Percentiles rank a stretch among this genome's conserved stretches.
Evolutionary conservation across 2,329 filamentous ascomycete genomes (phyloP).

Genomic region (Helotiales sp.): DNA sequence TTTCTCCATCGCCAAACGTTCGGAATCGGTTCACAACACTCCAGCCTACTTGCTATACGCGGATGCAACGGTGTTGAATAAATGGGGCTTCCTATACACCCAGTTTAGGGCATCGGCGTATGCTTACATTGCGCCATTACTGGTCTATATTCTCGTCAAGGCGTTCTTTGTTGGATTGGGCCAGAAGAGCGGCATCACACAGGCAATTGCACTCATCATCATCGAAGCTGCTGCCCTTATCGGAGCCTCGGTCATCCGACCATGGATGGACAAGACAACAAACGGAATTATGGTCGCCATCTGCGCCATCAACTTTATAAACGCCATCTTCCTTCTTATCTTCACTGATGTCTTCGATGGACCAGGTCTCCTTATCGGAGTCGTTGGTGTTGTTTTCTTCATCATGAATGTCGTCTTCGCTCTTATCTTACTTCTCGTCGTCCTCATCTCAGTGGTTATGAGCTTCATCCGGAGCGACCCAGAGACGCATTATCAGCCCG

Average conservation of each 20-base stretch:
- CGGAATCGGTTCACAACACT: slow-evolving; percentile 89
- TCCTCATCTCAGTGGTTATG: slow-evolving; percentile 74
- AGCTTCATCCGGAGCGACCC: slow-evolving; percentile 90
- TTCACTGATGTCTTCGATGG: slow-evolving; percentile 87
- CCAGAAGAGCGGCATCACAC: slow-evolving; percentile 68
- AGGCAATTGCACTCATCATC: slow-evolving; percentile 80
- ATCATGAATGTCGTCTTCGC: slow-evolving; percentile 83
- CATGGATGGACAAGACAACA: slow-evolving; percentile 99
- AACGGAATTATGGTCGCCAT: slow-evolving; percentile 97
- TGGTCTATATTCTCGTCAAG: slow-evolving; percentile 80
- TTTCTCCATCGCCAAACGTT: slow-evolving; percentile 82
- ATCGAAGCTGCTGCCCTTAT: slow-evolving; percentile 81
- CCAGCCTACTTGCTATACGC: slow-evolving; percentile 96
- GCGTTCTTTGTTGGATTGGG: slow-evolving; percentile 83
- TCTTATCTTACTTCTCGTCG: slow-evolving; percentile 77
- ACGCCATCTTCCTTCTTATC: slow-evolving; percentile 83
- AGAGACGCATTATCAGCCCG: slow-evolving; percentile 92
- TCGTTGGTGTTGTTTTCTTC: slow-evolving; percentile 88
- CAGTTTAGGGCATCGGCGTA: slow-evolving; percentile 95
- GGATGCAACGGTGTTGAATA: slow-evolving; percentile 90
- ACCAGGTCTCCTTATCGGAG: slow-evolving; percentile 79
- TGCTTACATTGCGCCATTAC: slow-evolving; percentile 84
- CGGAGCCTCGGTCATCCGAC: slow-evolving; percentile 74
- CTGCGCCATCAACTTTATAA: slow-evolving; percentile 84
- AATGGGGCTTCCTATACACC: slow-evolving; percentile 97